Conservation (phyloP, 345 rosid species). For the Leavenworthia alabamica region DNA sequence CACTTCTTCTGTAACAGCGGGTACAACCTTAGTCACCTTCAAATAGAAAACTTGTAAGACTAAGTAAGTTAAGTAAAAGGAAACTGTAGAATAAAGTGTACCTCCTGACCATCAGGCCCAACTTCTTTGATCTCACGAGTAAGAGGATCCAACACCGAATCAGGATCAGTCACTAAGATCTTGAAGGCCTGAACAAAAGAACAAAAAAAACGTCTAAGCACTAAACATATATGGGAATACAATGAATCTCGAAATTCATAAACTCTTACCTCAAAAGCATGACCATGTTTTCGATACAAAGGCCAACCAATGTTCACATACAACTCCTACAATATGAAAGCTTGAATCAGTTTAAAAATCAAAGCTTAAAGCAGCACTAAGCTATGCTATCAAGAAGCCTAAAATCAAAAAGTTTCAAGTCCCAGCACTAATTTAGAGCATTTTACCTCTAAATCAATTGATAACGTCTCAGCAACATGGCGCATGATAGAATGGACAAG, state of each 20-base stretch:
- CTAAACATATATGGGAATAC: neutral
- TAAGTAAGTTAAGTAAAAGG: neutral
- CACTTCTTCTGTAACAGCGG: constrained; percentile 81
- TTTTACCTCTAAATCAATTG: constrained; percentile 72
- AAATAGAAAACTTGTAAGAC: constrained; percentile 3
- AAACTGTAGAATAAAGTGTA: constrained; percentile 22
- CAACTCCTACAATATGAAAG: constrained; percentile 51
- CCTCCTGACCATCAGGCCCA: constrained; percentile 89
- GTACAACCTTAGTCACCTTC: constrained; percentile 73
- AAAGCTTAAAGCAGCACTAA: neutral
- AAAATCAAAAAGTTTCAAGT: neutral
- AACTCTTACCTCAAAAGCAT: constrained; percentile 85
- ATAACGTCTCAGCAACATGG: constrained; percentile 87
- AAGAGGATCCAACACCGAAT: constrained; percentile 66
- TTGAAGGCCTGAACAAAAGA: constrained; percentile 69
- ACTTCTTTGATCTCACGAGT: constrained; percentile 79
- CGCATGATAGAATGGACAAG: constrained; percentile 98
- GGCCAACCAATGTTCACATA: constrained; percentile 91
- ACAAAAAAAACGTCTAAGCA: neutral
- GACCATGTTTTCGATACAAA: constrained; percentile 81
- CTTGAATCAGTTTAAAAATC: neutral
- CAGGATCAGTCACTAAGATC: constrained; percentile 84
- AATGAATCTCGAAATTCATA: neutral
- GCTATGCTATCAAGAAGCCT: neutral
- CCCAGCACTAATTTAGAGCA: neutral